A percentile compares a stretch with the other conserved stretches of the same genome.
phyloP scores from a whole-genome alignment of 192 early-diverging fungal species.

The Neocallimastix lanati region DNA sequence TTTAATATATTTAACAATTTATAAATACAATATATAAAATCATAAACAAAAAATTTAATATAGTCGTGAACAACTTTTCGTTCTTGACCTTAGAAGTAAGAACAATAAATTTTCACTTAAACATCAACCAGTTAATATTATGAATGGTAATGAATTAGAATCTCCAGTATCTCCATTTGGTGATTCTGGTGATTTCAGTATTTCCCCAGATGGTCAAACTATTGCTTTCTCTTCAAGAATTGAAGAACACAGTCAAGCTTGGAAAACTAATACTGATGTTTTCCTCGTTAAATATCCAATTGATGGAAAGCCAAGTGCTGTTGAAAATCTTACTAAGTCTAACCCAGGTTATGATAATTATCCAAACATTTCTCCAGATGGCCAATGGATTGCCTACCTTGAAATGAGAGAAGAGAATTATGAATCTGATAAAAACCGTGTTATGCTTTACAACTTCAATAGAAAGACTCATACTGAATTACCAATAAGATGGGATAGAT shows the following conservation, averaged over 20 bases:
- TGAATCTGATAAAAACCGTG: slow-evolving; percentile 61
- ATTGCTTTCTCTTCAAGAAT: slow-evolving; percentile 56
- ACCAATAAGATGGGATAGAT: slow-evolving; percentile 26
- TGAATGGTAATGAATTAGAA: slow-evolving; percentile 21
- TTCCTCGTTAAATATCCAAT: slow-evolving; percentile 26
- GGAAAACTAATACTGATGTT: slow-evolving; percentile 55
- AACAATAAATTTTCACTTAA: slow-evolving; percentile 8
- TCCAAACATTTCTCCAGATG: slow-evolving; percentile 44
- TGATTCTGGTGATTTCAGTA: slow-evolving; percentile 36
- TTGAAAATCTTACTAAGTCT: slow-evolving; percentile 7
- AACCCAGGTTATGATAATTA: slow-evolving; percentile 35
- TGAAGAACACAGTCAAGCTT: slow-evolving; percentile 38
- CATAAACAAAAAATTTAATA: no score
- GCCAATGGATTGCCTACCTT: slow-evolving; percentile 44
- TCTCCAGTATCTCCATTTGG: slow-evolving; percentile 22
- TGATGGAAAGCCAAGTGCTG: no score
- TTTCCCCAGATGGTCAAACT: slow-evolving; percentile 40
- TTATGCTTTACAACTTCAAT: slow-evolving; percentile 29
- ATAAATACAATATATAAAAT: no score
- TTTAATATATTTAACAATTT: no score
- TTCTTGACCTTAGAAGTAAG: not conserved
- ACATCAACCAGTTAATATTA: slow-evolving; percentile 25
- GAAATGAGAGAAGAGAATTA: slow-evolving; percentile 48
- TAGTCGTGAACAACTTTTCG: slow-evolving; percentile 7
- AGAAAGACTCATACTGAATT: slow-evolving; percentile 2